phyloP scores from a whole-genome alignment of 1,284 basidiomycete species.

The Moesziomyces antarcticus region DNA sequence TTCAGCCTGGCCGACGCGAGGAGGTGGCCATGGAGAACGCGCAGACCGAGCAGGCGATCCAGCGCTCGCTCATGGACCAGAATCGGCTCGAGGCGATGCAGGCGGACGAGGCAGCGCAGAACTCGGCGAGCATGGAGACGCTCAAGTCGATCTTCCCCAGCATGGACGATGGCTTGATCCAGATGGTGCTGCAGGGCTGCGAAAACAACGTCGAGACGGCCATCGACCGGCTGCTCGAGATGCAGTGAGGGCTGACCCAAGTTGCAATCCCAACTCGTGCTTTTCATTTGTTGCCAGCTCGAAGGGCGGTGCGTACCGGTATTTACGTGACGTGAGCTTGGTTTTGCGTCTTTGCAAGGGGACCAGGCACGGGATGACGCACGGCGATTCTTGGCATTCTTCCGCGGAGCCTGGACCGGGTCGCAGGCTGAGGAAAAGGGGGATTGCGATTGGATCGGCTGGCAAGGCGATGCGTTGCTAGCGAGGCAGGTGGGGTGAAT shows the following conservation, averaged over 20 bases:
- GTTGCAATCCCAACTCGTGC: neutral
- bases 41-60: slow-evolving; percentile 43
- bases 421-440: too few species aligned
- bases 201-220: slow-evolving; percentile 57
- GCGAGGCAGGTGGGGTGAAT: too few species aligned
- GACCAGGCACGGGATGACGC: too few species aligned
- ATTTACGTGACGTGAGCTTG: too few species aligned
- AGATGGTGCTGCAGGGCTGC: slow-evolving; percentile 58
- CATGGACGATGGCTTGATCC: slow-evolving; percentile 53
- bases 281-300: too few species aligned
- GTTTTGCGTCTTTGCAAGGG: too few species aligned
- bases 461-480: too few species aligned
- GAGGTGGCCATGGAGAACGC: slow-evolving; percentile 27
- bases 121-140: slow-evolving; percentile 50
- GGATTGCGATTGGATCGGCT: too few species aligned
- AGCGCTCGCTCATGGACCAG: slow-evolving; percentile 40
- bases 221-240: slow-evolving; percentile 61
- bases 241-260: slow-evolving; percentile 22
- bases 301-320: too few species aligned
- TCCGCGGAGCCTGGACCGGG: too few species aligned
- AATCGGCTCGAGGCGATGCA: slow-evolving; percentile 15
- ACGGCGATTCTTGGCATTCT: too few species aligned
- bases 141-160: slow-evolving; percentile 61
- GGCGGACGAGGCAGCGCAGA: slow-evolving; percentile 38
- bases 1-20: slow-evolving; percentile 20